phyloP scores from a whole-genome alignment of 129 eudicot species.

The Lactuca saligna region DNA sequence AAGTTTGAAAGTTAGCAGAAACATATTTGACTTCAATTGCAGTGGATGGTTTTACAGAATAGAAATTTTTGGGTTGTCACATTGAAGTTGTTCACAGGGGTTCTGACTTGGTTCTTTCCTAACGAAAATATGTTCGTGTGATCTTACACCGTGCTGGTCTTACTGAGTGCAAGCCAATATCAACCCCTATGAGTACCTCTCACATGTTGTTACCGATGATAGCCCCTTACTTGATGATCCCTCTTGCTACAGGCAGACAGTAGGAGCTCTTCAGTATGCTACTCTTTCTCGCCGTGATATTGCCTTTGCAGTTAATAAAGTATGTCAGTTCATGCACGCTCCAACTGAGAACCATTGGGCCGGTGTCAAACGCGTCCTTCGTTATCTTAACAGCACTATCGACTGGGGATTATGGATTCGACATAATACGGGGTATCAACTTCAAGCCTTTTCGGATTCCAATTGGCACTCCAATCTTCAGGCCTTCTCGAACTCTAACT shows the following conservation, averaged over 20 bases:
- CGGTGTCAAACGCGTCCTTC: neutral
- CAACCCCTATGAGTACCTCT: constrained; percentile 1
- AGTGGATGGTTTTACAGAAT: too few relatives aligned
- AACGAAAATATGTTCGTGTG: neutral
- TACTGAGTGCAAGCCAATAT: neutral
- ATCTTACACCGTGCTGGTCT: neutral
- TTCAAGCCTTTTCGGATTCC: neutral
- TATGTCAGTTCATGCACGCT: neutral
- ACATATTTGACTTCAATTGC: too few relatives aligned
- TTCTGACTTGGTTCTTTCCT: constrained; percentile 1
- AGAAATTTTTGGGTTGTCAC: too few relatives aligned
- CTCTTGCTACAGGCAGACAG: neutral
- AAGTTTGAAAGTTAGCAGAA: too few relatives aligned
- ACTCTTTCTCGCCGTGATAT: constrained; percentile 2
- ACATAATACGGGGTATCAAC: neutral
- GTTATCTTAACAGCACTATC: neutral
- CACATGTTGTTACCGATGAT: neutral
- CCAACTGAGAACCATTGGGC: neutral
- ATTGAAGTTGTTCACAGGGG: too few relatives aligned
- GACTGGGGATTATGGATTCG: neutral
- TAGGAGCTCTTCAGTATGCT: constrained; percentile 17
- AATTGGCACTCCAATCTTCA: too few relatives aligned
- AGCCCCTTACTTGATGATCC: too few relatives aligned
- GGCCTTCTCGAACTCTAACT: neutral
- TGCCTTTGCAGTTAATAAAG: neutral